Percentiles rank a stretch among this genome's conserved stretches.
Conservation (phyloP, 164 flowering plant genomes). For the Echeveria elegans region DNA sequence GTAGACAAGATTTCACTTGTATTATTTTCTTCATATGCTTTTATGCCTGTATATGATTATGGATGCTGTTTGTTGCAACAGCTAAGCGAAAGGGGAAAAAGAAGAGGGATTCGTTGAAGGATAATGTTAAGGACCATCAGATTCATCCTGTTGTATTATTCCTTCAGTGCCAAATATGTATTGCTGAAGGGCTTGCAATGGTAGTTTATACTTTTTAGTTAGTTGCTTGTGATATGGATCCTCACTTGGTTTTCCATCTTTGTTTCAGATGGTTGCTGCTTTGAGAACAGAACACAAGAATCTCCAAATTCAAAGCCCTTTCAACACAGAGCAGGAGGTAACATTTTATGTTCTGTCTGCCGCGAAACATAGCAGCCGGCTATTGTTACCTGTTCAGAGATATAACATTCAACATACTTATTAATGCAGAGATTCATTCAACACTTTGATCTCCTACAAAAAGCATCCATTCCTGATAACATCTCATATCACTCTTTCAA, state of each 20-base stretch:
- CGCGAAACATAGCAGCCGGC: not conserved
- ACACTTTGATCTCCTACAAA: conserved; percentile 89
- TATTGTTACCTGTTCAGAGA: not conserved
- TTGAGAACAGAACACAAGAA: conserved; percentile 52
- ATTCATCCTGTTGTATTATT: conserved; percentile 51
- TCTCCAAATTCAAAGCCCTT: conserved; percentile 34
- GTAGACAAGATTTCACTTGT: not conserved
- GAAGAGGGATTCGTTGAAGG: conserved; percentile 57
- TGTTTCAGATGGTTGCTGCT: conserved; percentile 83
- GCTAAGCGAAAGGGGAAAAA: conserved; percentile 77
- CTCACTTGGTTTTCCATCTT: not conserved
- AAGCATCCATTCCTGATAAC: conserved; percentile 72
- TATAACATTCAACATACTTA: conserved; percentile 6
- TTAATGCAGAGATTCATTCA: conserved; percentile 68
- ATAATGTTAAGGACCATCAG: conserved; percentile 37
- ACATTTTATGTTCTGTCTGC: not conserved
- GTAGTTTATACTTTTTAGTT: conserved; percentile 25
- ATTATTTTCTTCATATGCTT: not conserved
- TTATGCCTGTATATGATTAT: not conserved
- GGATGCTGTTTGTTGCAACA: conserved; percentile 18
- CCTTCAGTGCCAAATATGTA: conserved; percentile 70
- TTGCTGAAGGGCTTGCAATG: conserved; percentile 87
- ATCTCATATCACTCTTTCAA: conserved; percentile 49
- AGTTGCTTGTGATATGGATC: not conserved
- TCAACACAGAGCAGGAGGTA: conserved; percentile 92